These are phyloP conservation scores for Colletotrichum costaricense DNA, from an alignment of 2,329 filamentous ascomycete species.

Conservation along the genomic window DNA sequence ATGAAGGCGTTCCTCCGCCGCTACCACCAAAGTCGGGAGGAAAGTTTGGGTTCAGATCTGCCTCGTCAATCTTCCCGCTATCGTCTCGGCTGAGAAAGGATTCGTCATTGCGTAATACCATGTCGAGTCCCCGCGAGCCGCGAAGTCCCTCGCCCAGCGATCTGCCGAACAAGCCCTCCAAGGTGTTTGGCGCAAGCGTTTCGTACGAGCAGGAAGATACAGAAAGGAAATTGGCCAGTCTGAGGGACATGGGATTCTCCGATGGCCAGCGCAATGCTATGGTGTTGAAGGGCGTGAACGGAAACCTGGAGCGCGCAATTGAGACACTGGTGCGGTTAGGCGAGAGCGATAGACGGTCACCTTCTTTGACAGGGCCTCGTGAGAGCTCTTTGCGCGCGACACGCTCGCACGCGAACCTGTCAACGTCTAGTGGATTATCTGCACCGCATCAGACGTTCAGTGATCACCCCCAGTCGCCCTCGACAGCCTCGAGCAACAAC, in stretches of 20 bases:
- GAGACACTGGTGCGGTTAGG: conserved; percentile 87
- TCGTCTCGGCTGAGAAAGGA: conserved; percentile 72
- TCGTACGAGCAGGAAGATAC: conserved; percentile 68
- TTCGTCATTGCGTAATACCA: conserved; percentile 43
- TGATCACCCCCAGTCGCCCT: conserved; percentile 47
- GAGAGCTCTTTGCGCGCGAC: conserved; percentile 60
- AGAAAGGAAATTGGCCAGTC: conserved; percentile 79
- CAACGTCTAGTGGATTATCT: conserved; percentile 50
- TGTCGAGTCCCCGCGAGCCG: conserved; percentile 39
- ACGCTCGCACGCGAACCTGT: conserved; percentile 66
- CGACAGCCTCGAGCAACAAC: conserved; percentile 72
- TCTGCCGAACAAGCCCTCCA: conserved; percentile 72
- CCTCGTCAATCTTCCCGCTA: conserved; percentile 75
- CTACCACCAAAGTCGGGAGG: conserved; percentile 73
- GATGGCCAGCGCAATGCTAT: conserved; percentile 85
- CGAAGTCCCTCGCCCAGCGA: conserved; percentile 49
- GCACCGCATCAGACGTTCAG: conserved; percentile 41
- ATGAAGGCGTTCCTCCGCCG: conserved; percentile 70
- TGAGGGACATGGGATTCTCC: conserved; percentile 92
- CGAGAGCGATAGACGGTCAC: conserved; percentile 67
- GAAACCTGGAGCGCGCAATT: conserved; percentile 86
- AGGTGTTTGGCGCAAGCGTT: conserved; percentile 76
- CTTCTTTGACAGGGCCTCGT: conserved; percentile 55
- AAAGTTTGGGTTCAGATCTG: conserved; percentile 68
- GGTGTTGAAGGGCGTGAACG: conserved; percentile 84